Conservation (phyloP, 78 protist genomes). For the Mantamonas sphyraenae region DNA sequence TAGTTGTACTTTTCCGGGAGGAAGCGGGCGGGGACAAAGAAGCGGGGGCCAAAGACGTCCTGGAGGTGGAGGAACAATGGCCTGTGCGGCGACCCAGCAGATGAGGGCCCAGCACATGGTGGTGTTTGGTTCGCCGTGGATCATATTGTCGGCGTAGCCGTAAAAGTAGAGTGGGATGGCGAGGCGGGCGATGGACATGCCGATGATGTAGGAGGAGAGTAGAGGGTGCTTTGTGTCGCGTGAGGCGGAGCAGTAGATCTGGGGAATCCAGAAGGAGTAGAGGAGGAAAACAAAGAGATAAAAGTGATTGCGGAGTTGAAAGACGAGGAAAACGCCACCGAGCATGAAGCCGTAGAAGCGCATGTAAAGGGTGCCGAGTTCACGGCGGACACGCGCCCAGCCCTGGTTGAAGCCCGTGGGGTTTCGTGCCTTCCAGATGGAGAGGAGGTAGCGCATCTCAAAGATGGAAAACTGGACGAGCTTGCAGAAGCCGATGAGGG, state of each 20-base stretch:
- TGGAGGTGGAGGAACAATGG: slow-evolving; percentile 35
- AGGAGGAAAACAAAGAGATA: slow-evolving; percentile 37
- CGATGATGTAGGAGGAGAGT: slow-evolving; percentile 40
- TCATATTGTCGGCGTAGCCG: background rate
- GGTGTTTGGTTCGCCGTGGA: slow-evolving; percentile 17
- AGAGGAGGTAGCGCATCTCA: slow-evolving; percentile 56
- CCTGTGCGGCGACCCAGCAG: slow-evolving; percentile 39
- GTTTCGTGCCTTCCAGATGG: slow-evolving; percentile 49
- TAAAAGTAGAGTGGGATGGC: slow-evolving; percentile 41
- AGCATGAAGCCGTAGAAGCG: slow-evolving; percentile 57
- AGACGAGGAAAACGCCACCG: slow-evolving; percentile 46
- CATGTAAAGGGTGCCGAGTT: slow-evolving; percentile 49
- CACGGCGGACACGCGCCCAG: slow-evolving; percentile 44
- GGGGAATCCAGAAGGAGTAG: slow-evolving; percentile 70
- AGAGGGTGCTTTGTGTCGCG: slow-evolving; percentile 25
- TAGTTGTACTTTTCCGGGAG: slow-evolving; percentile 53
- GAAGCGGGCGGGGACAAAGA: slow-evolving; percentile 44
- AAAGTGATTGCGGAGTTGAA: slow-evolving; percentile 34
- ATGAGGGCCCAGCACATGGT: background rate
- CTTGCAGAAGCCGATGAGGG: slow-evolving; percentile 63
- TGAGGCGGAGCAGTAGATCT: slow-evolving; percentile 30
- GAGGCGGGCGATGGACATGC: slow-evolving; percentile 46
- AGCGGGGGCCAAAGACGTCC: slow-evolving; percentile 56
- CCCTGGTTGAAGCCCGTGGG: slow-evolving; percentile 50
- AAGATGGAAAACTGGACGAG: slow-evolving; percentile 57